Conservation (phyloP, 495 filamentous ascomycete genomes). For the Xylaria acuta region DNA sequence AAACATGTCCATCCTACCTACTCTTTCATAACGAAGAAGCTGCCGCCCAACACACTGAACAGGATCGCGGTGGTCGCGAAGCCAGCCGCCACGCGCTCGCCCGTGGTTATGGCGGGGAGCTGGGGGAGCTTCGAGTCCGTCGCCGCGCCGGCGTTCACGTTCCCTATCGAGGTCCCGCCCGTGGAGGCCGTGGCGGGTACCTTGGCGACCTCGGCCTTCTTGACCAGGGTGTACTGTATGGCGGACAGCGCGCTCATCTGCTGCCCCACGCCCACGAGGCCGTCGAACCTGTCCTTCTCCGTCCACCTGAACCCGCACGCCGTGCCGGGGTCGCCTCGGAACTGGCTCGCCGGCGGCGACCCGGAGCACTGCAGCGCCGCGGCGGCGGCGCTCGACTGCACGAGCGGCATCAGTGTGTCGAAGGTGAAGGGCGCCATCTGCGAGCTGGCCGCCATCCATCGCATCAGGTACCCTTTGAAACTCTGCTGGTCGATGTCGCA, state of each 20-base stretch:
- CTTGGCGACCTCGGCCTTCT: constrained; percentile 38
- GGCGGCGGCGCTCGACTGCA: constrained; percentile 62
- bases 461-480: constrained; percentile 78
- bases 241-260: constrained; percentile 75
- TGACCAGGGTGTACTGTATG: constrained; percentile 67
- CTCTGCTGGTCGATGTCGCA: constrained; percentile 75
- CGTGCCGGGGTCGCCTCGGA: constrained; percentile 54
- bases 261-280: constrained; percentile 65
- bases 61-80: constrained; percentile 67
- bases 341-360: constrained; percentile 51
- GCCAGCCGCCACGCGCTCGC: constrained; percentile 68
- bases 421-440: constrained; percentile 70
- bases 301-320: constrained; percentile 63
- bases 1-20: constrained; percentile 3
- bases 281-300: constrained; percentile 43
- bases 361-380: constrained; percentile 71
- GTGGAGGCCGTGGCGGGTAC: constrained; percentile 61
- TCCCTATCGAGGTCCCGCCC: constrained; percentile 71
- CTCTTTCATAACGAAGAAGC: constrained; percentile 50
- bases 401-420: constrained; percentile 60
- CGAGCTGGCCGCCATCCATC: constrained; percentile 70
- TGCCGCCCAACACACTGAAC: constrained; percentile 56
- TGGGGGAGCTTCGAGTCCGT: constrained; percentile 32
- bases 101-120: constrained; percentile 54
- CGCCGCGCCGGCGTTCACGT: constrained; percentile 62